phyloP scores from a whole-genome alignment of 176 grass and related monocot species.

The Raddia guianensis region DNA sequence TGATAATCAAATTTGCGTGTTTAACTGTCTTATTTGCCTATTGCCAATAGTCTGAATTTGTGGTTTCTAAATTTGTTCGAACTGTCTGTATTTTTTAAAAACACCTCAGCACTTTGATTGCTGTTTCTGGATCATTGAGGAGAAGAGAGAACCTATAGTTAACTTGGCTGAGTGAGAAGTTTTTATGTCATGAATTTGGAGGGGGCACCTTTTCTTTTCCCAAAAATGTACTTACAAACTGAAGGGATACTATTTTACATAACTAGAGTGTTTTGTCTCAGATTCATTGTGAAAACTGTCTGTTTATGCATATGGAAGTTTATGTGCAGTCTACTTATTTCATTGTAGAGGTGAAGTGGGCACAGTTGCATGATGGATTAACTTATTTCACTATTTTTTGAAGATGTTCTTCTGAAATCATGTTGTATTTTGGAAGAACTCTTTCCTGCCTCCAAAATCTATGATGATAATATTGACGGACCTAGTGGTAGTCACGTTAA shows the following conservation, averaged over 20 bases:
- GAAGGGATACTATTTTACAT: background rate
- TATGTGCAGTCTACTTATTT: background rate
- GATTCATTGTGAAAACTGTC: background rate
- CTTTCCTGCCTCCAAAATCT: background rate
- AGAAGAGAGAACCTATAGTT: background rate
- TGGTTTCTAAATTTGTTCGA: background rate
- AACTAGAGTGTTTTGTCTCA: background rate
- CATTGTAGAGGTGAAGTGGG: background rate
- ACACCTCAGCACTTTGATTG: background rate
- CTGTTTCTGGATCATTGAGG: background rate
- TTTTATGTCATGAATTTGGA: background rate
- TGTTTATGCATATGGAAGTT: background rate
- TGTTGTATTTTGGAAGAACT: background rate
- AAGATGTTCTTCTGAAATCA: background rate
- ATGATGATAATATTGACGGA: background rate
- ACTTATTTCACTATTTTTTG: background rate
- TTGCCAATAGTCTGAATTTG: background rate
- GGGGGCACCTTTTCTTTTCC: background rate
- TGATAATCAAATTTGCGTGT: background rate
- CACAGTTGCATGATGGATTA: background rate
- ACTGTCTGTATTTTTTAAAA: background rate
- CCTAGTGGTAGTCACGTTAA: background rate
- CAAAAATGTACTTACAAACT: background rate
- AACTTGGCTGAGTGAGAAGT: background rate
- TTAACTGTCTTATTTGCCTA: background rate